Evolutionary conservation across 2,329 filamentous ascomycete genomes (phyloP).

Genomic region (Colletotrichum orchidophilum): DNA sequence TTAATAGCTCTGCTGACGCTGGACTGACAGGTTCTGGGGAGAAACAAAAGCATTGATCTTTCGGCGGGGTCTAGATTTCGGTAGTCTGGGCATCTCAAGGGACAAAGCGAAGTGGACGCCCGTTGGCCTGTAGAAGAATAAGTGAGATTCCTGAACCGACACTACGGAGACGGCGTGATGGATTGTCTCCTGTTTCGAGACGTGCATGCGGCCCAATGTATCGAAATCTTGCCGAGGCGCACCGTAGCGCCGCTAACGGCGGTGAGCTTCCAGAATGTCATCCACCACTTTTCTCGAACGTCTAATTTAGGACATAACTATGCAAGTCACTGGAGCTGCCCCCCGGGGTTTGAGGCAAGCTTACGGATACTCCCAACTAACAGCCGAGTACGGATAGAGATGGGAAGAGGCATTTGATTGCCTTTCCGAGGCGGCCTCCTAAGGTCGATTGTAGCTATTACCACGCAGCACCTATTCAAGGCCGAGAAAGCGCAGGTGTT

Average conservation of each 20-base stretch:
- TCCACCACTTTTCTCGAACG: constrained; percentile 27
- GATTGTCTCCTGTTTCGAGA: constrained; percentile 17
- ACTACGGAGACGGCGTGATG: constrained; percentile 8
- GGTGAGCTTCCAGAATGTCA: constrained; percentile 29
- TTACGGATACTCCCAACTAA: constrained; percentile 18
- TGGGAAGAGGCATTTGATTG: background rate
- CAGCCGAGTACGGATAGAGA: background rate
- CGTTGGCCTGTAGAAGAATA: constrained; percentile 2
- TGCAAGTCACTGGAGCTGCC: constrained; percentile 7
- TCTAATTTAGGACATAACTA: constrained; percentile 13
- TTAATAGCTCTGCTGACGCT: background rate
- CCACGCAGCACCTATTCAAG: background rate
- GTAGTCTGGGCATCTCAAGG: constrained; percentile 2
- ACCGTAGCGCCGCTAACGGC: constrained; percentile 17
- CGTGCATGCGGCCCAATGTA: constrained; percentile 3
- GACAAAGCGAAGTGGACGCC: constrained; percentile 12
- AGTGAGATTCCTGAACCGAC: constrained; percentile 11
- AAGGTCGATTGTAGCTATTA: background rate
- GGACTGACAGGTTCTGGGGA: background rate
- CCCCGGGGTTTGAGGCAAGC: constrained; percentile 1
- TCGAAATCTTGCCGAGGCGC: background rate
- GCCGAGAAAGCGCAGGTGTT: background rate
- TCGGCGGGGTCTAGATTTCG: constrained; percentile 9
- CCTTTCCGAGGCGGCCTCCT: background rate
- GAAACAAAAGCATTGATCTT: background rate